Conservation (phyloP, 768 basidiomycete genomes). For the Auricularia sp. region DNA sequence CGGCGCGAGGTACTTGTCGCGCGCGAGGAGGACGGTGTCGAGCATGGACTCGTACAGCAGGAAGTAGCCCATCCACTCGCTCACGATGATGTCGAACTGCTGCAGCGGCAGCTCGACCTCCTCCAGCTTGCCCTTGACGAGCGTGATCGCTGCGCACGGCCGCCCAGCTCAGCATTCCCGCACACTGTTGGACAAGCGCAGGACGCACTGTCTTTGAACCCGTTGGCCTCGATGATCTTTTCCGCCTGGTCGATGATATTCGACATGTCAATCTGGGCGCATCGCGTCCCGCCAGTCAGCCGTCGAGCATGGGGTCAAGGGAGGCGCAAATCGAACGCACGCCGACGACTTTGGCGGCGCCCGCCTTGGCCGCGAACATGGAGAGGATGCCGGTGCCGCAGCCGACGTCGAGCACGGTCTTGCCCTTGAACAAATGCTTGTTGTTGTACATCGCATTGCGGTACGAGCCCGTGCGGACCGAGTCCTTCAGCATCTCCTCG, state of each 20-base stretch:
- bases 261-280: constrained; percentile 89
- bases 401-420: constrained; percentile 94
- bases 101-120: constrained; percentile 81
- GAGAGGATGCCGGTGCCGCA: constrained; percentile 97
- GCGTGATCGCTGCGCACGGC: constrained; percentile 61
- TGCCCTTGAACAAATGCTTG: constrained; percentile 89
- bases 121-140: constrained; percentile 97
- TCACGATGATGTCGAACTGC: constrained; percentile 97
- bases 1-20: constrained; percentile 91
- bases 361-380: constrained; percentile 96
- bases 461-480: constrained; percentile 91
- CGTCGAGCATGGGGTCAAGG: constrained; percentile 1
- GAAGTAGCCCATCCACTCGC: constrained; percentile 99
- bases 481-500: constrained; percentile 99
- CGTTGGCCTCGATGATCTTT: constrained; percentile 94
- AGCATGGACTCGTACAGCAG: constrained; percentile 98
- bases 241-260: constrained; percentile 99
- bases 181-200: not conserved
- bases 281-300: not conserved
- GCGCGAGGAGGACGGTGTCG: constrained; percentile 91
- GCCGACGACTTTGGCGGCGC: constrained; percentile 88
- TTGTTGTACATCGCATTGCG: constrained; percentile 92
- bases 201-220: constrained; percentile 83
- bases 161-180: not conserved
- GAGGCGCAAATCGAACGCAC: constrained; percentile 34